Evolutionary conservation across 768 basidiomycete genomes (phyloP).

Genomic region (Calocybe gangraenosa): DNA sequence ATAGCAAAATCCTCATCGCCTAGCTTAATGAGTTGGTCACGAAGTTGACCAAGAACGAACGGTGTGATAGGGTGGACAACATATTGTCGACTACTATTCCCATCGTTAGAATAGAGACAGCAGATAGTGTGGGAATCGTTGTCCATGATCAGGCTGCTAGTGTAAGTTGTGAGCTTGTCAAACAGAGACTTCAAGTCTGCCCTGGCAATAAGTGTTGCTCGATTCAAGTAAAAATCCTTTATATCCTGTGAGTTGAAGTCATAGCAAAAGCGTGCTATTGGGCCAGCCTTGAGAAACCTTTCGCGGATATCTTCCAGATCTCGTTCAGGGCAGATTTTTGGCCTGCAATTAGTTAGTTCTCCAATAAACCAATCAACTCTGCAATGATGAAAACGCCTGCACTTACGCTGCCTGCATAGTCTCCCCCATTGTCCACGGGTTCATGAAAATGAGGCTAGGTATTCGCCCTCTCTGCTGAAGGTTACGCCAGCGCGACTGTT

Average conservation of each 20-base stretch:
- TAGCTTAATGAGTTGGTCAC: not conserved
- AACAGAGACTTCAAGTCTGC: not conserved
- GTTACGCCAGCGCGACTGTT: slow-evolving; percentile 5
- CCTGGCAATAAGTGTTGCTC: not conserved
- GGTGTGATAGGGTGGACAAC: not conserved
- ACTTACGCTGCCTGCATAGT: not conserved
- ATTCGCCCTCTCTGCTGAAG: slow-evolving; percentile 5
- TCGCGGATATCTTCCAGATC: not conserved
- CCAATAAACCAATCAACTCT: not conserved
- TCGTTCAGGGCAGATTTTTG: not conserved
- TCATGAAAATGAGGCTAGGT: slow-evolving; percentile 6
- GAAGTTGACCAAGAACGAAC: not conserved
- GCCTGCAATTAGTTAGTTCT: not conserved
- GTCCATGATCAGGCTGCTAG: not conserved
- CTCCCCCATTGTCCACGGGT: slow-evolving; percentile 13
- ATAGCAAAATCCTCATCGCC: not conserved
- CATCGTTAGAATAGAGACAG: not conserved
- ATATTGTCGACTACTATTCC: not conserved
- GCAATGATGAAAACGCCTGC: not conserved
- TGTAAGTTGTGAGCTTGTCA: not conserved
- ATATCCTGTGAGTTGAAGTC: not conserved
- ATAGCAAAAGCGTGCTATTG: not conserved
- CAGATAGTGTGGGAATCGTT: not conserved
- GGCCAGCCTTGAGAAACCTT: not conserved
- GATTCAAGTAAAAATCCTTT: not conserved